Conservation (phyloP, 2,329 filamentous ascomycete genomes). For the Penicillium hesseltinei region DNA sequence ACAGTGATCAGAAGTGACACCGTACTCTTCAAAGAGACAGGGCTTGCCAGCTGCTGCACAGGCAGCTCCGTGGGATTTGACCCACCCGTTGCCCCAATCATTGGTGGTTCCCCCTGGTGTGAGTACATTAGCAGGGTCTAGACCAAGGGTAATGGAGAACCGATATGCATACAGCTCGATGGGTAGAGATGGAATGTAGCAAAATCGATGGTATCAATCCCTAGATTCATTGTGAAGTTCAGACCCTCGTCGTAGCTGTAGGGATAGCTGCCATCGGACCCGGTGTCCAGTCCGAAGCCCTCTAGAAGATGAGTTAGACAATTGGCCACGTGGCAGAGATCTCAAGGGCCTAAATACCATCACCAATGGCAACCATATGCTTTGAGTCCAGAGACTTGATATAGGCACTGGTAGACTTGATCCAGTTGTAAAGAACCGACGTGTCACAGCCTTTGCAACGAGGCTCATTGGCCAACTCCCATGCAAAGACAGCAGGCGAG, state of each 20-base stretch:
- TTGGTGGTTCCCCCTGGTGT: conserved; percentile 36
- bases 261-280: conserved; percentile 54
- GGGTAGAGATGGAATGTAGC: conserved; percentile 56
- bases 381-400: conserved; percentile 61
- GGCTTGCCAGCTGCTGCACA: conserved; percentile 41
- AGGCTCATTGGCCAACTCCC: conserved; percentile 68
- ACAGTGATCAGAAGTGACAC: conserved; percentile 31
- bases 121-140: neutral
- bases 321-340: neutral
- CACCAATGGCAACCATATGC: conserved; percentile 63
- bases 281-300: conserved; percentile 51
- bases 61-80: conserved; percentile 45
- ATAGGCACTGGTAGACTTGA: conserved; percentile 55
- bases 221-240: conserved; percentile 53
- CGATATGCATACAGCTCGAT: conserved; percentile 38
- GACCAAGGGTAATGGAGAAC: neutral
- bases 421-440: conserved; percentile 60
- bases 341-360: conserved; percentile 32
- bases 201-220: conserved; percentile 56
- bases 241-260: conserved; percentile 52
- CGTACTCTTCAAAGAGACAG: conserved; percentile 45
- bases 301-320: conserved; percentile 38
- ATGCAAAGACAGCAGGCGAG: conserved; percentile 62
- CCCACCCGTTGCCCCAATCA: conserved; percentile 49
- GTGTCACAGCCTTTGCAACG: conserved; percentile 61